phyloP scores from a whole-genome alignment of 2,329 filamentous ascomycete genomes.

The Fusarium sp. region DNA sequence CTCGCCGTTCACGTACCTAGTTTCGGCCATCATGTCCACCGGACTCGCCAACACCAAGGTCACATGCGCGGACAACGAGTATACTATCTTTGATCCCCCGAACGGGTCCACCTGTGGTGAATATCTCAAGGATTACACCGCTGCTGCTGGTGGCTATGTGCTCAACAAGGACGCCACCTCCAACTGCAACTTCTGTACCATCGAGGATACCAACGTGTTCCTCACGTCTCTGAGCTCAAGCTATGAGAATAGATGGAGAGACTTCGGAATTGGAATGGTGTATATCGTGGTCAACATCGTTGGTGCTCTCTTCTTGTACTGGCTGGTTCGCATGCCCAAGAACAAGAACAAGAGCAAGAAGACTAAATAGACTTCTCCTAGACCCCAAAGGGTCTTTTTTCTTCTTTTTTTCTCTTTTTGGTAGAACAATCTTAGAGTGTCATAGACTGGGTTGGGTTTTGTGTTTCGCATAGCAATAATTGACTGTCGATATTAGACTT shows the following conservation, averaged over 20 bases:
- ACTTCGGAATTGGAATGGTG: conserved; percentile 68
- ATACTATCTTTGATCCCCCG: conserved; percentile 72
- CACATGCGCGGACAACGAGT: conserved; percentile 74
- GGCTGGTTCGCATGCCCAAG: conserved; percentile 59
- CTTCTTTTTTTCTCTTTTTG: conserved; percentile 21
- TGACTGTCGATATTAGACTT: conserved; percentile 7
- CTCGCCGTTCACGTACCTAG: conserved; percentile 65
- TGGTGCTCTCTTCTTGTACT: conserved; percentile 65
- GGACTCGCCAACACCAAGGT: conserved; percentile 48
- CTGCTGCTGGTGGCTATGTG: conserved; percentile 61
- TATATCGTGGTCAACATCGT: conserved; percentile 67
- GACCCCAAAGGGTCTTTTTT: neutral
- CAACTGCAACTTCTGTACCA: conserved; percentile 62
- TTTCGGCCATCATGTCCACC: conserved; percentile 47
- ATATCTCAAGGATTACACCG: conserved; percentile 66
- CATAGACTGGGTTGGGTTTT: conserved; percentile 24
- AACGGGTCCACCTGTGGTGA: conserved; percentile 64
- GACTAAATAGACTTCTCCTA: neutral
- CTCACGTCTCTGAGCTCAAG: conserved; percentile 58
- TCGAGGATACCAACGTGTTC: conserved; percentile 58
- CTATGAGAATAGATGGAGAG: conserved; percentile 68
- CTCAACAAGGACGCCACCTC: conserved; percentile 65
- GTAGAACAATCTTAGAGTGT: neutral
- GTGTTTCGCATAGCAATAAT: conserved; percentile 13
- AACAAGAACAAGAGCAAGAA: conserved; percentile 47